Evolutionary conservation across 345 rosid species (phyloP).

Genomic region (Salix brachista): DNA sequence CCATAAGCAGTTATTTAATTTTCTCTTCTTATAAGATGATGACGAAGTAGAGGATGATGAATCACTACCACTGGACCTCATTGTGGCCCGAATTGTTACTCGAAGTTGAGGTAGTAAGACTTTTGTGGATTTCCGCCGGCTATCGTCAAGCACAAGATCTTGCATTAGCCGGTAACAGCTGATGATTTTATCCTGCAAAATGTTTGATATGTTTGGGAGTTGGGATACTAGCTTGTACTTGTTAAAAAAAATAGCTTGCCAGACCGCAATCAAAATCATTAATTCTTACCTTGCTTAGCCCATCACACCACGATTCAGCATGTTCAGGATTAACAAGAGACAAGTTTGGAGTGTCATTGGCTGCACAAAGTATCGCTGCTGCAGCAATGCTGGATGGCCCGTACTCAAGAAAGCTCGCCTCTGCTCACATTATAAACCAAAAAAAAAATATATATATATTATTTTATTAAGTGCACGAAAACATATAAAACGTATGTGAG

Average conservation of each 20-base stretch:
- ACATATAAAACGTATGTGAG: neutral
- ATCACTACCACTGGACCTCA: conserved; percentile 45
- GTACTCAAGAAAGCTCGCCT: conserved; percentile 77
- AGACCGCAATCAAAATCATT: neutral
- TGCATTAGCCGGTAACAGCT: conserved; percentile 80
- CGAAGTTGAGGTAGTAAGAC: conserved; percentile 54
- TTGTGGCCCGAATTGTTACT: conserved; percentile 55
- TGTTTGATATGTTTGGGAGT: neutral
- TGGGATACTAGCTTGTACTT: neutral
- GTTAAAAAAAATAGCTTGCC: neutral
- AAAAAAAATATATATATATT: neutral
- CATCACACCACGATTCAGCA: conserved; percentile 95
- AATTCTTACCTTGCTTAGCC: conserved; percentile 72
- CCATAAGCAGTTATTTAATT: conserved; percentile 59
- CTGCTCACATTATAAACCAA: conserved; percentile 37
- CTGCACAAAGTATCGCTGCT: conserved; percentile 83
- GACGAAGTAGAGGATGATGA: conserved; percentile 57
- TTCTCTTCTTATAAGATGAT: conserved; percentile 59
- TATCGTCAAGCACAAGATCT: conserved; percentile 46
- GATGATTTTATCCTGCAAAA: conserved; percentile 70
- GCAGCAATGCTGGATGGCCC: conserved; percentile 94
- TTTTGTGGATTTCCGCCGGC: conserved; percentile 45
- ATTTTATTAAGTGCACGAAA: neutral
- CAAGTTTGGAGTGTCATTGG: conserved; percentile 70
- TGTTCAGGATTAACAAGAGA: conserved; percentile 58